phyloP scores from a whole-genome alignment of 2,329 filamentous ascomycete genomes.

The Penicillium nordicum region DNA sequence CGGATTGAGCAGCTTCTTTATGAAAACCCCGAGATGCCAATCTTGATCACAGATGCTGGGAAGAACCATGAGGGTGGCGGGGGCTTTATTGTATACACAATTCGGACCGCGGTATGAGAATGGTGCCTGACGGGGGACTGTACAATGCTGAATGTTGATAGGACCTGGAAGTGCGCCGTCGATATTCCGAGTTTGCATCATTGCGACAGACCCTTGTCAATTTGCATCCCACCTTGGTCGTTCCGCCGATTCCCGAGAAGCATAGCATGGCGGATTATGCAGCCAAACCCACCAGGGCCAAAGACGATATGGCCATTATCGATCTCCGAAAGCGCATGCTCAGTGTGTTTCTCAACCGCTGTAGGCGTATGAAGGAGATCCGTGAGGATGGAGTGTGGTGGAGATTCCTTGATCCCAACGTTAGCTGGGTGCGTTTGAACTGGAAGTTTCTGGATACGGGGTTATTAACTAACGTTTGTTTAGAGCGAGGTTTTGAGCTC shows the following conservation, averaged over 20 bases:
- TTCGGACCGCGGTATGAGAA: constrained; percentile 76
- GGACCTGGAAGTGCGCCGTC: constrained; percentile 90
- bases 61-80: constrained; percentile 92
- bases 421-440: constrained; percentile 75
- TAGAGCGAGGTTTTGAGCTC: constrained; percentile 94
- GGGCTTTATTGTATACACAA: constrained; percentile 95
- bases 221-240: constrained; percentile 89
- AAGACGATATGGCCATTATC: constrained; percentile 95
- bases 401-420: constrained; percentile 96
- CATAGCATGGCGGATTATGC: constrained; percentile 99
- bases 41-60: constrained; percentile 89
- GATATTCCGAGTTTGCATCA: constrained; percentile 96
- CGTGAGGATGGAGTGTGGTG: constrained; percentile 94
- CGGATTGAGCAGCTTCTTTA: constrained; percentile 96
- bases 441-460: not conserved
- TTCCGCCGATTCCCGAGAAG: constrained; percentile 97
- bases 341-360: constrained; percentile 90
- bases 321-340: constrained; percentile 96
- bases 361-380: constrained; percentile 86
- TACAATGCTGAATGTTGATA: constrained; percentile 38
- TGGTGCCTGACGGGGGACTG: not conserved
- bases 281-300: constrained; percentile 94
- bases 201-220: constrained; percentile 82
- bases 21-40: constrained; percentile 84
- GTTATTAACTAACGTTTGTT: constrained; percentile 22